These are phyloP conservation scores for Blastocystis sp. DNA, from an alignment of 352 stramenopile genomes.

Conservation along the genomic window DNA sequence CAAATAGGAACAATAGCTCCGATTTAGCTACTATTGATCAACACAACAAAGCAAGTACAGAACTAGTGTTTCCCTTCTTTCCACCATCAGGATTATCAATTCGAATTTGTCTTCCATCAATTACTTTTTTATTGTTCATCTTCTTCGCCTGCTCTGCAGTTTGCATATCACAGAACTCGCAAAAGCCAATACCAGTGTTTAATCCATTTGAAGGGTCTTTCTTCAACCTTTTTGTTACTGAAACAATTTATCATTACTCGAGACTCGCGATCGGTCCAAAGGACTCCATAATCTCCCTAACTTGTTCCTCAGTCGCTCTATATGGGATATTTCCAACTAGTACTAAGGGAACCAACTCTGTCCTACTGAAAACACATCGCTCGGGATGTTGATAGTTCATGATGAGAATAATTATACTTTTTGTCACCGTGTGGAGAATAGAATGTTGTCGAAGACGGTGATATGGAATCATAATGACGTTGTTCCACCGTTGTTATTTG, in stretches of 20 bases:
- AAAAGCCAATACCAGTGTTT: slow-evolving; percentile 37
- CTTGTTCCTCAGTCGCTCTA: neutral
- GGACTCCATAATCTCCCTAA: slow-evolving; percentile 20
- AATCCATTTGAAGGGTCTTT: neutral
- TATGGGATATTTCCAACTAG: slow-evolving; percentile 49
- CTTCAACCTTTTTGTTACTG: neutral
- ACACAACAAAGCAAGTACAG: neutral
- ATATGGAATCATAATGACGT: slow-evolving; percentile 36
- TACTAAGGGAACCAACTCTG: neutral
- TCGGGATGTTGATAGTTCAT: slow-evolving; percentile 51
- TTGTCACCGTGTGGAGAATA: neutral
- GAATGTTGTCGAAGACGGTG: slow-evolving; percentile 8
- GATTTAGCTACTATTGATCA: neutral
- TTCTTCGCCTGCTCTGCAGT: slow-evolving; percentile 16
- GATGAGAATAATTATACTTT: neutral
- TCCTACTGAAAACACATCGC: slow-evolving; percentile 45
- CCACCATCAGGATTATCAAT: slow-evolving; percentile 49
- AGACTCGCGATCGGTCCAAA: neutral
- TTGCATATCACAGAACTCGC: slow-evolving; percentile 8
- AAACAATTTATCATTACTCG: neutral
- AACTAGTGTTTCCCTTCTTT: neutral
- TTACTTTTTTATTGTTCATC: slow-evolving; percentile 49
- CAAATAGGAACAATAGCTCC: neutral
- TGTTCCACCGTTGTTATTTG: slow-evolving; percentile 5
- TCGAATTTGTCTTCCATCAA: neutral